These are phyloP conservation scores for Karstenula rhodostoma DNA, from an alignment of 2,329 filamentous ascomycete species.

Conservation along the genomic window DNA sequence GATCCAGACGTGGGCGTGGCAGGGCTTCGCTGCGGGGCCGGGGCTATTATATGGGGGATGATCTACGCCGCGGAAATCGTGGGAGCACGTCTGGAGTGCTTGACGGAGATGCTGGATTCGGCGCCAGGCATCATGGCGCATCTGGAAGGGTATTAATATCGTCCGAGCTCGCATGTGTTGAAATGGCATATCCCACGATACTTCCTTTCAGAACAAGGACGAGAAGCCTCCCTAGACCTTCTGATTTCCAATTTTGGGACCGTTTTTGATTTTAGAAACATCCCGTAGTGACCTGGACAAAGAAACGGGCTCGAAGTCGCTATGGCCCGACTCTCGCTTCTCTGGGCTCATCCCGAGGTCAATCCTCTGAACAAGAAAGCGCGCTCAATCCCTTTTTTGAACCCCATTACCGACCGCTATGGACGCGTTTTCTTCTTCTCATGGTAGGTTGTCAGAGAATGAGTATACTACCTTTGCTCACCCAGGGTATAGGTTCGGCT, in stretches of 20 bases:
- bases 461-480: no score
- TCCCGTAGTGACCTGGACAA: background rate
- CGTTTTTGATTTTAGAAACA: background rate
- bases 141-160: slow-evolving; percentile 8
- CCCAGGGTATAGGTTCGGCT: slow-evolving; percentile 64
- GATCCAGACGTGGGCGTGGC: background rate
- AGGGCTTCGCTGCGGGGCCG: slow-evolving; percentile 10
- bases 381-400: slow-evolving; percentile 77
- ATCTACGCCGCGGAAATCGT: slow-evolving; percentile 27
- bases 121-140: slow-evolving; percentile 10
- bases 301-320: slow-evolving; percentile 1
- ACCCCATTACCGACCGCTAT: slow-evolving; percentile 75
- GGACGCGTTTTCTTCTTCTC: slow-evolving; percentile 89
- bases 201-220: background rate
- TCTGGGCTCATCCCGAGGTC: slow-evolving; percentile 66
- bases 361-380: slow-evolving; percentile 86
- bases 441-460: slow-evolving; percentile 51
- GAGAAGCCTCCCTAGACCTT: background rate
- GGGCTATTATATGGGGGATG: slow-evolving; percentile 14
- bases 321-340: slow-evolving; percentile 29
- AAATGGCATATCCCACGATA: background rate
- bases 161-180: slow-evolving; percentile 1
- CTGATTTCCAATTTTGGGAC: no score
- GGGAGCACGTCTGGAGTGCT: slow-evolving; percentile 9
- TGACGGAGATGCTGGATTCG: slow-evolving; percentile 21